phyloP scores from a whole-genome alignment of 1,284 basidiomycete genomes.

The Ceratobasidium sp. region DNA sequence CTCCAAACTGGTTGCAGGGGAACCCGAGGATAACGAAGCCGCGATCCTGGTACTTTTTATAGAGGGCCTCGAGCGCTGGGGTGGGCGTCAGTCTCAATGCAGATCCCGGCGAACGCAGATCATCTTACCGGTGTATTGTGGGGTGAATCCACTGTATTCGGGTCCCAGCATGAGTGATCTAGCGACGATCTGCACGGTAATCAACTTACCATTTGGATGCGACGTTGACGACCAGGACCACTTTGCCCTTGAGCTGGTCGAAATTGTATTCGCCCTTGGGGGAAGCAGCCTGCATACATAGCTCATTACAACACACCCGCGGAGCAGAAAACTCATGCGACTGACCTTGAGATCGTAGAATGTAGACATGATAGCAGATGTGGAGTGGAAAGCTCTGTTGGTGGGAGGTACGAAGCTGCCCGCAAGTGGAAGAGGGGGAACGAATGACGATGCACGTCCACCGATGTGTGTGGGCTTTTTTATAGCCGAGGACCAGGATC shows the following conservation, averaged over 20 bases:
- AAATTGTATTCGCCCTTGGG: slow-evolving; percentile 60
- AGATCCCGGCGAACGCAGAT: slow-evolving; percentile 47
- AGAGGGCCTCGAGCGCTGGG: slow-evolving; percentile 76
- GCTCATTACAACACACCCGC: not conserved
- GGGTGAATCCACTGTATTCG: slow-evolving; percentile 75
- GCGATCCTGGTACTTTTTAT: slow-evolving; percentile 83
- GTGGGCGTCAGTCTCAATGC: not conserved
- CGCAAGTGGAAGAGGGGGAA: not conserved
- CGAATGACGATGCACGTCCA: not conserved
- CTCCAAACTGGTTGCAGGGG: slow-evolving; percentile 81
- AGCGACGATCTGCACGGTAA: not conserved
- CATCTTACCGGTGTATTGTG: slow-evolving; percentile 73
- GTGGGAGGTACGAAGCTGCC: not conserved
- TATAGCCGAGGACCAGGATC: slow-evolving; percentile 10
- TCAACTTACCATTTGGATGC: slow-evolving; percentile 70
- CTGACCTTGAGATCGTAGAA: slow-evolving; percentile 45
- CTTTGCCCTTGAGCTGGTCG: slow-evolving; percentile 73
- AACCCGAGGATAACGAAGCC: slow-evolving; percentile 85
- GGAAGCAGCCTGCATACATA: slow-evolving; percentile 19
- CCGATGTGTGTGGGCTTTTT: not conserved
- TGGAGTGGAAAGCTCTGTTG: slow-evolving; percentile 7
- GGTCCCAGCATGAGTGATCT: slow-evolving; percentile 26
- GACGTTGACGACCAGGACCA: slow-evolving; percentile 75
- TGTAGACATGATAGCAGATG: slow-evolving; percentile 36
- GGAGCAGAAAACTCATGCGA: not conserved